Evolutionary conservation across 129 eudicot species (phyloP).

Genomic region (Kitagawia praeruptora): DNA sequence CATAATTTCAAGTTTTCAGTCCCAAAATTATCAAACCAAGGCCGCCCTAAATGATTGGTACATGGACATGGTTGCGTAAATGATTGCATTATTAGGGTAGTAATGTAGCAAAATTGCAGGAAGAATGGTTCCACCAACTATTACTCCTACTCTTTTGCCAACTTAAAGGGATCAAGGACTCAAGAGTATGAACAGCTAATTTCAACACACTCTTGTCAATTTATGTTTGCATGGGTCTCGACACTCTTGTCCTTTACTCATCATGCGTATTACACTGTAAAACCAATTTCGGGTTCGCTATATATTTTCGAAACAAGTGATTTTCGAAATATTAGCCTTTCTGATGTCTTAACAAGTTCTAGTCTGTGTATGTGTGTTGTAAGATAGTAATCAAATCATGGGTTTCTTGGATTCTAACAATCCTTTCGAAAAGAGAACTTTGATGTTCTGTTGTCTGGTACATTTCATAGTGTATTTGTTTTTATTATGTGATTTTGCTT

Average conservation of each 20-base stretch:
- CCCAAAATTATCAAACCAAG: no score
- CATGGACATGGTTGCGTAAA: neutral
- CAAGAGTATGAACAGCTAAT: neutral
- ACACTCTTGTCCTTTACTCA: neutral
- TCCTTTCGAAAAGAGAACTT: neutral
- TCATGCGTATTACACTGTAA: neutral
- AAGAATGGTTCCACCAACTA: neutral
- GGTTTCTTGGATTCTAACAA: neutral
- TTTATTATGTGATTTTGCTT: conserved; percentile 26
- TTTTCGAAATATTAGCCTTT: neutral
- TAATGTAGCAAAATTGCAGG: neutral
- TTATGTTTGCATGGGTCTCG: neutral
- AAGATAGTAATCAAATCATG: neutral
- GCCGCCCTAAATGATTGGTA: neutral
- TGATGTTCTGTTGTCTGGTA: neutral
- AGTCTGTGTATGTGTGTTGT: conserved; percentile 11
- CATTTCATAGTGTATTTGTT: conserved; percentile 1
- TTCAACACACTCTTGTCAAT: neutral
- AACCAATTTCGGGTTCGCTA: neutral
- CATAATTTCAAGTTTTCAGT: no score
- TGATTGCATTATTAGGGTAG: neutral
- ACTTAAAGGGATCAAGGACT: neutral
- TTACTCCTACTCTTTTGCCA: neutral
- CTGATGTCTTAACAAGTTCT: neutral
- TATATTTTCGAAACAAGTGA: neutral